Base-by-base conservation (phyloP, 306 rosid genomes). In the Alnus glutinosa region DNA sequence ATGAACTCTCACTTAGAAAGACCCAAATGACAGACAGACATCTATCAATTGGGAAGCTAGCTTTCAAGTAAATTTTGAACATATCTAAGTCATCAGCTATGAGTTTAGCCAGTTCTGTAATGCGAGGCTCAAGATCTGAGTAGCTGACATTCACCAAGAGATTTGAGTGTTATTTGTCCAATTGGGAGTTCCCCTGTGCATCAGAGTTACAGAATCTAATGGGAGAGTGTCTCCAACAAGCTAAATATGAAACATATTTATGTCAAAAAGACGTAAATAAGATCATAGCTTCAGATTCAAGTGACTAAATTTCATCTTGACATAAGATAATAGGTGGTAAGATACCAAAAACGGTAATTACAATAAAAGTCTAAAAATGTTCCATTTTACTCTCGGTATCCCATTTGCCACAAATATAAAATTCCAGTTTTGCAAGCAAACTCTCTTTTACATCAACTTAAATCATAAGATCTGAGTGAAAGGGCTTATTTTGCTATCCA, bases 141-240 rank as follows among this genome's bases (percentile, higher is more conserved):
- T 86, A 91, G 88, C 94, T 90, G 68, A 74, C 78, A 86, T 91
- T 93, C 83, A 96, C 89, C 70, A 83, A 88, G 83, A 96, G 79
- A 14, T 79, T 79, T 85, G 36, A 93, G 71, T 74, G 84, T 90
- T 80, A 96, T 84, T 82, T 83, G 87, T 70, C 91, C 90, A 86
- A 96, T 86, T 83, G 83, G 86, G 73, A 79, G 83, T 73, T 88
- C 89, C 79, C 82, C 99, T 93, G 96, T 81, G 64, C 78, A 75
- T 79, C 82, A 76, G 79, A 72, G 72, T 78, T 15, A 52, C 77
- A 79, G 14, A 9, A 49, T 49, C 34, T 59, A 28, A 70, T 70
- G 9, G 47, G 23, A 47, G 30, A 66, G 70, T 30, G 5, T 12
- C 16, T 28, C 46, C 19, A 34, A 58, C 42, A 55, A 9, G 55